A percentile compares a stretch with the other conserved stretches of the same genome.
phyloP scores from a whole-genome alignment of 139 green algal species.

The Pleodorina starrii region DNA sequence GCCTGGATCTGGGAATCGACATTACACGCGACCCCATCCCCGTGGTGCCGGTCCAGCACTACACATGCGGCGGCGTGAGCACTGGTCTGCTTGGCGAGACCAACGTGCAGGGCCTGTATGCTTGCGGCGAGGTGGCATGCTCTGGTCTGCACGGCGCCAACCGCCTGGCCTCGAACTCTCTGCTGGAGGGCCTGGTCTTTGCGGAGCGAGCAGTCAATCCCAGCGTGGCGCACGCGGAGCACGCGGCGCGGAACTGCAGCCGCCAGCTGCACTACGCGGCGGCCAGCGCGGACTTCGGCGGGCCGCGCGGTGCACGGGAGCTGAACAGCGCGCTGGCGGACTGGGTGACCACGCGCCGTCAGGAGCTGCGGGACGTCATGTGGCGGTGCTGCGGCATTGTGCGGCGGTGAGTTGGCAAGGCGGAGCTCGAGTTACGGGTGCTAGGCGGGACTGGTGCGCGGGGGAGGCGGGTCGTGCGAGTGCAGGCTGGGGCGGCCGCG shows the following conservation, averaged over 20 bases:
- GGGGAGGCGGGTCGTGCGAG: no score
- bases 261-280: conserved; percentile 69
- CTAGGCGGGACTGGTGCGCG: no score
- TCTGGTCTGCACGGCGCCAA: conserved; percentile 98
- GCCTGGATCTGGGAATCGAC: conserved; percentile 88
- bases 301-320: conserved; percentile 19
- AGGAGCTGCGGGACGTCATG: conserved; percentile 86
- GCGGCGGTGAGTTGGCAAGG: conserved; percentile 58
- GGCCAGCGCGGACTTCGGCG: conserved; percentile 62
- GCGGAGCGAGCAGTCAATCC: conserved; percentile 85
- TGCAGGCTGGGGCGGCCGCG: no score
- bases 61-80: conserved; percentile 97
- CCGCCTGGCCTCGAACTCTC: conserved; percentile 95
- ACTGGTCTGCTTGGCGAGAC: conserved; percentile 93
- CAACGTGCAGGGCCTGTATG: conserved; percentile 90
- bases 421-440: no score
- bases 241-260: conserved; percentile 61
- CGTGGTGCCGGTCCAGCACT: conserved; percentile 96
- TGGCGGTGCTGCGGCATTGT: conserved; percentile 94
- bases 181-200: conserved; percentile 98
- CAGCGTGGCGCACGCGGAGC: conserved; percentile 83
- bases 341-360: conserved; percentile 64
- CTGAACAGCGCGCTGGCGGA: conserved; percentile 8
- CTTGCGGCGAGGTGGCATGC: conserved; percentile 94
- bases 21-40: conserved; percentile 95